Percentiles rank a stretch among this genome's conserved stretches.
Evolutionary conservation across 2,329 filamentous ascomycete genomes (phyloP).

Genomic region (Xylaria sp.): DNA sequence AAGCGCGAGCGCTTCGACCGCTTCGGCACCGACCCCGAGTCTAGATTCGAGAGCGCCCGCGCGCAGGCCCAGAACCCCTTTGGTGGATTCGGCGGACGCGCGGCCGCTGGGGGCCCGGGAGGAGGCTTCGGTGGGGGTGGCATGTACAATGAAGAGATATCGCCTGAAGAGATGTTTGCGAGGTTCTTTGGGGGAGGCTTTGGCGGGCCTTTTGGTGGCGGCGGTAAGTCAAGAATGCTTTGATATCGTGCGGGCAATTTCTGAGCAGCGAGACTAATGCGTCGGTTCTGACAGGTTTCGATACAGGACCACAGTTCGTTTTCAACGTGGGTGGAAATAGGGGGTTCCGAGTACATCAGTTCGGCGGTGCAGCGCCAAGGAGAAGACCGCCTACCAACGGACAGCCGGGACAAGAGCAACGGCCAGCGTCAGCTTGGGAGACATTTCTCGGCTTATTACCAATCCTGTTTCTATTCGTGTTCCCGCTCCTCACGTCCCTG

Average conservation of each 20-base stretch:
- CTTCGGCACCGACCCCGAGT: conserved; percentile 93
- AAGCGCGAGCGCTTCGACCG: conserved; percentile 90
- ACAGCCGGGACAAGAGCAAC: conserved; percentile 60
- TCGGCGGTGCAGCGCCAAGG: conserved; percentile 82
- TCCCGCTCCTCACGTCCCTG: conserved; percentile 83
- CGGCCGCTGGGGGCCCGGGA: conserved; percentile 48
- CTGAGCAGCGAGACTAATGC: conserved; percentile 13
- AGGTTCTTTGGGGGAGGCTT: conserved; percentile 88
- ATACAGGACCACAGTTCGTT: conserved; percentile 86
- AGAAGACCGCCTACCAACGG: conserved; percentile 74
- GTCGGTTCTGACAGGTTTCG: conserved; percentile 60
- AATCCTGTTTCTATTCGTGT: conserved; percentile 87
- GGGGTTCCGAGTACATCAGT: conserved; percentile 93
- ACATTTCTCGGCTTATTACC: conserved; percentile 82
- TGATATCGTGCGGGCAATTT: neutral
- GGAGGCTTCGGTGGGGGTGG: conserved; percentile 62
- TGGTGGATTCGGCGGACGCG: conserved; percentile 51
- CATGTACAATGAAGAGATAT: conserved; percentile 91
- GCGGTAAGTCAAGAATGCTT: conserved; percentile 59
- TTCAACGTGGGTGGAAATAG: conserved; percentile 95
- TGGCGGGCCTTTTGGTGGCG: conserved; percentile 74
- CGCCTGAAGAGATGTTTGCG: conserved; percentile 95
- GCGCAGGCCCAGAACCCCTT: conserved; percentile 59
- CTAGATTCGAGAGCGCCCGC: conserved; percentile 76
- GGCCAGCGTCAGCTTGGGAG: conserved; percentile 63